These are phyloP conservation scores for Cordyceps militaris DNA, from an alignment of 2,329 filamentous ascomycete genomes.

Conservation along the genomic window DNA sequence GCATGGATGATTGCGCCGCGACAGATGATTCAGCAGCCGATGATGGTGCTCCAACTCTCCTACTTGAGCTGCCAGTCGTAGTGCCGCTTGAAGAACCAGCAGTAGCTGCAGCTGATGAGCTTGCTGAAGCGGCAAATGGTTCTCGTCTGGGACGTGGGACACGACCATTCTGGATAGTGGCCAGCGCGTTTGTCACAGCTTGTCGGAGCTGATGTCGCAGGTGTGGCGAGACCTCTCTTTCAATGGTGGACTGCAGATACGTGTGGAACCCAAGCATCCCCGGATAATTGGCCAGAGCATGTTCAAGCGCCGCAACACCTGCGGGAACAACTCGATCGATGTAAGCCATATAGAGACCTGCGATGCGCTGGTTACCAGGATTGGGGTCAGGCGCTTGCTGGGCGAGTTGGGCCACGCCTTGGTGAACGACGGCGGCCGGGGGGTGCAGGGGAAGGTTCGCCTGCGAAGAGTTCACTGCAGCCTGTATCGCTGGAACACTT, in stretches of 20 bases:
- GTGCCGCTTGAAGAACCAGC: not conserved
- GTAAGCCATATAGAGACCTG: slow-evolving; percentile 39
- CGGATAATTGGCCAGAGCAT: slow-evolving; percentile 40
- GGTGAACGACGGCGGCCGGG: not conserved
- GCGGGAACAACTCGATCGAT: slow-evolving; percentile 48
- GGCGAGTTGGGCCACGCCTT: slow-evolving; percentile 2
- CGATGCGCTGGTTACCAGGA: slow-evolving; percentile 24
- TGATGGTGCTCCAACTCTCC: not conserved
- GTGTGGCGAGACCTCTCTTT: slow-evolving; percentile 42
- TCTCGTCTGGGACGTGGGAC: not conserved
- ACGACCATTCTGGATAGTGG: slow-evolving; percentile 32
- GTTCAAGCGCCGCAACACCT: slow-evolving; percentile 40
- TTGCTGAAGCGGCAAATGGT: not conserved
- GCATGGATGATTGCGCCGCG: not conserved
- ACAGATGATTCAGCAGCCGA: not conserved
- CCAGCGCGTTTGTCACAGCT: slow-evolving; percentile 39
- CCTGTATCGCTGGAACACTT: not conserved
- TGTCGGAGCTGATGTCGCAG: slow-evolving; percentile 43
- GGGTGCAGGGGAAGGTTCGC: not conserved
- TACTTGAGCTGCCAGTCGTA: not conserved
- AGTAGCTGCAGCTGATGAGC: not conserved
- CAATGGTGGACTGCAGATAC: slow-evolving; percentile 45
- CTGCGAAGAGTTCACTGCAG: not conserved
- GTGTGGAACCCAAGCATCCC: slow-evolving; percentile 40
- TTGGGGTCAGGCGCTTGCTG: not conserved